Evolutionary conservation across 352 stramenopile genomes (phyloP), one percentile per base, ranked within the genome.

Genomic region (Phytophthora tubulina): DNA sequence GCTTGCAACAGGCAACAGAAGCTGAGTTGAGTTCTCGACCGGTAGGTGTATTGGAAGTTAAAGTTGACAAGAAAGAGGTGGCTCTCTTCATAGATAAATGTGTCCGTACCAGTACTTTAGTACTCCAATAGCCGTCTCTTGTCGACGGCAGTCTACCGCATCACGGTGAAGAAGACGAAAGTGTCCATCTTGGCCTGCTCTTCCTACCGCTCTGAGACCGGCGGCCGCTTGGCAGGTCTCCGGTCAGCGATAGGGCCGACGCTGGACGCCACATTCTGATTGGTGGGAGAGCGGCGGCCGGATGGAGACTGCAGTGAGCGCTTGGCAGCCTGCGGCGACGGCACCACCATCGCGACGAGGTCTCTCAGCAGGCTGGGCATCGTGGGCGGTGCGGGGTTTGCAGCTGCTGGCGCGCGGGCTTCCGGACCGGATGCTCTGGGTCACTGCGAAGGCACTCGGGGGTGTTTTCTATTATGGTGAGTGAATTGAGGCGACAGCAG

Each of bases 401-500:
- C 72, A 72, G 49, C n/a, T 63, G 54, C 27, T 84, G 56, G 73
- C 65, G 60, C 60, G 51, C n/a, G 79, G 76, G 70, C 68, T 89
- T 50, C 79, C 81, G 17, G 79, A 86, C 39, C 57, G 74, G 44
- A 51, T 64, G 51, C 51, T 70, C 51, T 64, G 44, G 59, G 38
- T 55, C 31, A 45, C 59, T 21, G 83, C 73, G 31, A 71, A 35
- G 39, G 60, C 67, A 64, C 68, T 91, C 8, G 79, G 79, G 4
- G 73, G 79, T 44, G 61, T 88, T 59, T 80, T 81, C 64, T 89
- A 74, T 71, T 81, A 81, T 75, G 81, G 81, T 89, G 69, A 50
- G 49, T 2, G 30, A 17, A 54, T 27, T 27, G 21, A 27, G 21
- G 21, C 21, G 27, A 27, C 27, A 33, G 13, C 21, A n/a, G 21